Evolutionary conservation across 2,329 filamentous ascomycete species (phyloP).

Genomic region (Epicoccum sorghinum): DNA sequence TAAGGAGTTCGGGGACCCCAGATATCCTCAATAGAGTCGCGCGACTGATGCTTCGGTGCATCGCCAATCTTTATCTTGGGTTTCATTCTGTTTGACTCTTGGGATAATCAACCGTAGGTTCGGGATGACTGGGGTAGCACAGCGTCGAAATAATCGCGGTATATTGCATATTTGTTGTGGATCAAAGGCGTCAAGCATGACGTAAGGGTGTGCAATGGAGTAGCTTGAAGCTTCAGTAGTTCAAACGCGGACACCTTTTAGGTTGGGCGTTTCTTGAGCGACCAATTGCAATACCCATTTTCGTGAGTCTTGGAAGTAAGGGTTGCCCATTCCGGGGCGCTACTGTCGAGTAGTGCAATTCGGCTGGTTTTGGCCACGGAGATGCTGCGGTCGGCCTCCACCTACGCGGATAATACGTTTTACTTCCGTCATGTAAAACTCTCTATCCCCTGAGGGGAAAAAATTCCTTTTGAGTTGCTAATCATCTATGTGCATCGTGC

Average conservation of each 20-base stretch:
- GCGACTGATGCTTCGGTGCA: slow-evolving; percentile 6
- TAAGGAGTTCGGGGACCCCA: slow-evolving; percentile 6
- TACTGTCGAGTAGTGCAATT: background rate
- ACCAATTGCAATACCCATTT: background rate
- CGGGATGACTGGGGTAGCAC: background rate
- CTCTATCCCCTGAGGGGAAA: background rate
- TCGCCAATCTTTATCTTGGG: slow-evolving; percentile 7
- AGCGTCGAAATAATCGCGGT: slow-evolving; percentile 3
- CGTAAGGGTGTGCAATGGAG: slow-evolving; percentile 7
- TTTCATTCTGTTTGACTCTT: slow-evolving; percentile 5
- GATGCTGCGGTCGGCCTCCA: background rate
- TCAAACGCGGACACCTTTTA: background rate
- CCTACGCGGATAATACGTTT: slow-evolving; percentile 4
- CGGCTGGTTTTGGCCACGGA: slow-evolving; percentile 1
- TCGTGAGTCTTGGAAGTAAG: background rate
- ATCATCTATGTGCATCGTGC: too few relatives aligned
- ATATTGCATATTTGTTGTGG: slow-evolving; percentile 1
- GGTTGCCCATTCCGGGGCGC: background rate
- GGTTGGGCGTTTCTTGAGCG: background rate
- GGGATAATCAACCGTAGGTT: background rate
- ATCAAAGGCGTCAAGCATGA: slow-evolving; percentile 2
- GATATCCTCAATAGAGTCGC: slow-evolving; percentile 9
- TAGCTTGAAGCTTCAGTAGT: background rate
- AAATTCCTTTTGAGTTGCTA: background rate
- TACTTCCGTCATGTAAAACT: slow-evolving; percentile 1